These are phyloP conservation scores for Fraxinus quadrangulata DNA, from an alignment of 257 asterid genomes.

Conservation along the genomic window DNA sequence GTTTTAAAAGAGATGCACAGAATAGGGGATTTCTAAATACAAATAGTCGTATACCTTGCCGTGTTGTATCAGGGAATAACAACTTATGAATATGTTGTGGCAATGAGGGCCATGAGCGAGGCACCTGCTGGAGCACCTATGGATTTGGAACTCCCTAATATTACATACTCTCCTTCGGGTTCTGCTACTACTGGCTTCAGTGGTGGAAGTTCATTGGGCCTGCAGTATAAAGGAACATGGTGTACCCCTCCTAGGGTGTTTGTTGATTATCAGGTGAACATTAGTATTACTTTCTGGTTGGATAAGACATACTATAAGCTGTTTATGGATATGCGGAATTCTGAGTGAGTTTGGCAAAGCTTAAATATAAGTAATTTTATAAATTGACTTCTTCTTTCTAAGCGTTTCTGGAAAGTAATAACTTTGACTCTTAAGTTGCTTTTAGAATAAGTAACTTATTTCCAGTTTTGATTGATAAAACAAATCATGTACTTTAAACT, in stretches of 20 bases:
- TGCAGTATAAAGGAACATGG: conserved; percentile 99
- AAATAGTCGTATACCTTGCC: not conserved
- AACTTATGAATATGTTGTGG: conserved; percentile 93
- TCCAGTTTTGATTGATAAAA: not conserved
- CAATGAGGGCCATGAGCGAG: conserved; percentile 98
- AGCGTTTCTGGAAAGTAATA: not conserved
- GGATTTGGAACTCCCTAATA: conserved; percentile 76
- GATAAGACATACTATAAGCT: not conserved
- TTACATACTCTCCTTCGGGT: conserved; percentile 83
- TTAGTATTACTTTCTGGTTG: not conserved
- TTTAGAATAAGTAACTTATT: not conserved
- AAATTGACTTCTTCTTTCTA: not conserved
- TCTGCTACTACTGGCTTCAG: conserved; percentile 96
- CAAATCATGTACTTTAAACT: not conserved
- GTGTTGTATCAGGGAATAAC: conserved; percentile 74
- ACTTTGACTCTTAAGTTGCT: not conserved
- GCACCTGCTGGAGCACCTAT: conserved; percentile 79
- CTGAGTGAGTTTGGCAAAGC: not conserved
- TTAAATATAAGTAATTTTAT: not conserved
- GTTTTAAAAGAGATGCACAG: not conserved
- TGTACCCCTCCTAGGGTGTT: conserved; percentile 99
- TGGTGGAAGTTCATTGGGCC: conserved; percentile 95
- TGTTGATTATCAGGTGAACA: conserved; percentile 88
- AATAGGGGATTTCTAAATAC: conserved; percentile 9
- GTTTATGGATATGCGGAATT: not conserved